Base-by-base conservation (phyloP, 257 asterid genomes). In the Cinchona pubescens region DNA sequence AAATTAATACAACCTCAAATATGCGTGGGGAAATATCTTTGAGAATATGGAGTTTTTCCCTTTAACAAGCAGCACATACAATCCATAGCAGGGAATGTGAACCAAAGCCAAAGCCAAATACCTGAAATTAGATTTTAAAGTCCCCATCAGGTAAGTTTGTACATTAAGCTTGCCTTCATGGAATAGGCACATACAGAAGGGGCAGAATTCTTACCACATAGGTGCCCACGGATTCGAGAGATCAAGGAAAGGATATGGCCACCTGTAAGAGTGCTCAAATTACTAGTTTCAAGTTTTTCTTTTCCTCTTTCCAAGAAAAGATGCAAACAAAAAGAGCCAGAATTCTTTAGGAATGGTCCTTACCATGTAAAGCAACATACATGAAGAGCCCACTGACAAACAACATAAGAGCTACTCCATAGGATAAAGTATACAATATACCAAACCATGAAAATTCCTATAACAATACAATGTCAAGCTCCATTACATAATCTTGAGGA, bases 191-290 rank as follows among this genome's bases (percentile, higher is more conserved):
- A 59, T 43, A 19, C 7, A 30, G 9, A 55, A 32, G 25, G 40
- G 67, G 67, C 32, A 46, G 23, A 55, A 40, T 14, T 46, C 48
- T 79, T 84, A 91, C 97, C 98, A 93, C 71, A 90, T 66, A 9
- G 98, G 98, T 15, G 98, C 97, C 86, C 79, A 85, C 70, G 93
- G 86, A 76, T 93, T 86, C 49, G 87, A 78, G 69, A 91, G 98
- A 48, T 91, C 96, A 61, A 94, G 91, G 86, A 94, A 94, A 69
- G 98, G 98, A 81, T 94, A 91, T 25, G 98, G 97, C 98, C 98
- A 93, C 98, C 97, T 93, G 89, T 84, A 79, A 63, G 4, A 74
- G 7, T 16, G 9, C 3, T 27, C 66, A 73, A 10, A 67, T 64
- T 14, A 67, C 18, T 53, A 30, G 13, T 34, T 67, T 29, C 35